phyloP scores from a whole-genome alignment of 1,284 basidiomycete genomes.

The Apiotrichum gamsii region DNA sequence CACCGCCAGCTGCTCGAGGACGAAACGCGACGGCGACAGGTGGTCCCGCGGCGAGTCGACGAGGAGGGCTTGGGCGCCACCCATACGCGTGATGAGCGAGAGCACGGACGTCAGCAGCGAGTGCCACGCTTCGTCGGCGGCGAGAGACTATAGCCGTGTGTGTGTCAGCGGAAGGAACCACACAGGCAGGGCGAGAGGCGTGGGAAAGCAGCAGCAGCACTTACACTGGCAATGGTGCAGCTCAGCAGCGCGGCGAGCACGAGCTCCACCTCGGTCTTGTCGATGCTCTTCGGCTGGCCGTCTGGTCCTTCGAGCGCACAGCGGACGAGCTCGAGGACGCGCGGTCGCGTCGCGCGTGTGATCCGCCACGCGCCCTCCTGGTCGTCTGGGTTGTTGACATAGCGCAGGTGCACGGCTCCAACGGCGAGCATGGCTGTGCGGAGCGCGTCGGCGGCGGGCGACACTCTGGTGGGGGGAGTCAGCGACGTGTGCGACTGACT shows the following conservation, averaged over 20 bases:
- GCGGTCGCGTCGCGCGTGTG: conserved; percentile 20
- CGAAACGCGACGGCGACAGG: conserved; percentile 31
- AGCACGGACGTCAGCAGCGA: conserved; percentile 31
- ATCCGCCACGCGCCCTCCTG: conserved; percentile 25
- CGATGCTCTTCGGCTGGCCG: conserved; percentile 18
- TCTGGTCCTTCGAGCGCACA: conserved; percentile 17
- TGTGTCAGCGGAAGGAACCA: not conserved
- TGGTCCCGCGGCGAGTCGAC: conserved; percentile 21
- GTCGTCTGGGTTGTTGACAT: conserved; percentile 23
- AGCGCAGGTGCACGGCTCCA: conserved; percentile 36
- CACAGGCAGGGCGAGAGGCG: not conserved
- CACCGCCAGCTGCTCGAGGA: conserved; percentile 39
- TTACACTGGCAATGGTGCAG: conserved; percentile 35
- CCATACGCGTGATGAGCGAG: conserved; percentile 29
- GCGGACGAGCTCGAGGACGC: conserved; percentile 23
- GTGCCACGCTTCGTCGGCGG: conserved; percentile 39
- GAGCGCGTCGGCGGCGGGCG: conserved; percentile 32
- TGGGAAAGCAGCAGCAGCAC: no score
- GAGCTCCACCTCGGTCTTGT: conserved; percentile 27
- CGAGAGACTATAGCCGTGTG: conserved; percentile 20
- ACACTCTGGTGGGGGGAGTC: conserved; percentile 16
- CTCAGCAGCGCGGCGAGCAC: conserved; percentile 32
- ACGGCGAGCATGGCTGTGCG: conserved; percentile 32
- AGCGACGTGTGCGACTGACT: no score
- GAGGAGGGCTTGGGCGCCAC: conserved; percentile 31